Evolutionary conservation across 352 stramenopile species (phyloP).

Genomic region (Pythium aristosporum): DNA sequence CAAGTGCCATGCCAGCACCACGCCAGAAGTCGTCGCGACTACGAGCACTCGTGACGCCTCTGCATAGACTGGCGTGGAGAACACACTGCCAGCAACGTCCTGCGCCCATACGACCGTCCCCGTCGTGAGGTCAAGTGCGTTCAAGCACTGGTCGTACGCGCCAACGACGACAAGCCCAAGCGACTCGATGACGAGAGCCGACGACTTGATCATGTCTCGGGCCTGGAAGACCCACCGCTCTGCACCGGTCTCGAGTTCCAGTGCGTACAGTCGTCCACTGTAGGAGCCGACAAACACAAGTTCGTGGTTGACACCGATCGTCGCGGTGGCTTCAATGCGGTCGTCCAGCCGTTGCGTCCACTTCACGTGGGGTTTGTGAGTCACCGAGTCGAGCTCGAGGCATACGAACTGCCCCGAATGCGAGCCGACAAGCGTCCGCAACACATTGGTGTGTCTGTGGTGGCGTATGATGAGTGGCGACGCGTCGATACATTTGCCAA

Average conservation of each 20-base stretch:
- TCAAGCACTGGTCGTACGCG: conserved; percentile 52
- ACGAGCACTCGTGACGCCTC: conserved; percentile 28
- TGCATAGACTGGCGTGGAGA: conserved; percentile 43
- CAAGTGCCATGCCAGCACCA: conserved; percentile 12
- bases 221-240: conserved; percentile 38
- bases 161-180: conserved; percentile 42
- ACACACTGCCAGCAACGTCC: conserved; percentile 43
- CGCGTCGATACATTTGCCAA: conserved; percentile 64
- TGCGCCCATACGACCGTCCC: conserved; percentile 32
- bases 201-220: conserved; percentile 44
- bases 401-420: conserved; percentile 48
- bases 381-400: conserved; percentile 31
- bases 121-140: conserved; percentile 30
- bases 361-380: conserved; percentile 19
- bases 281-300: conserved; percentile 59
- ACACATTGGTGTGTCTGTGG: not conserved
- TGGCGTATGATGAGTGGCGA: conserved; percentile 50
- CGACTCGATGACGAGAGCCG: conserved; percentile 43
- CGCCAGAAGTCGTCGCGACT: conserved; percentile 42
- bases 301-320: conserved; percentile 31
- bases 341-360: conserved; percentile 50
- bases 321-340: conserved; percentile 54
- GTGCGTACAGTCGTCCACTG: conserved; percentile 43
- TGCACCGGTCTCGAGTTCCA: conserved; percentile 34
- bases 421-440: conserved; percentile 45